Conservation (phyloP, 176 grass and related monocot species). For the Pontederia crassipes region DNA sequence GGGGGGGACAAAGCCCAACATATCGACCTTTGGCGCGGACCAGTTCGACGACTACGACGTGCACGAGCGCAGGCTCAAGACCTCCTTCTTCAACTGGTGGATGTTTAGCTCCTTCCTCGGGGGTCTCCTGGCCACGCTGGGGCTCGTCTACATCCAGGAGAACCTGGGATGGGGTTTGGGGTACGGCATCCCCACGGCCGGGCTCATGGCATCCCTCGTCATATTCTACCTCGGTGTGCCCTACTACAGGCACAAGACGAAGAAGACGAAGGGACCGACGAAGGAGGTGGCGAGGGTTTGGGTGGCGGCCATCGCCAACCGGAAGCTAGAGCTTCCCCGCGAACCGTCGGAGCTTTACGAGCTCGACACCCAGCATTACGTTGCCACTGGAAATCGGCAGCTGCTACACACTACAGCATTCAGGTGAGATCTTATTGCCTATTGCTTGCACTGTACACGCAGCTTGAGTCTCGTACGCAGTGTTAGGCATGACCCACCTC, state of each 20-base stretch:
- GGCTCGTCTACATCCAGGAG: constrained; percentile 61
- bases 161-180: constrained; percentile 60
- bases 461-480: too few relatives aligned
- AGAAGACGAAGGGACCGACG: constrained; percentile 22
- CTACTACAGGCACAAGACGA: constrained; percentile 45
- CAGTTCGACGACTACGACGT: constrained; percentile 68
- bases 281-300: constrained; percentile 27
- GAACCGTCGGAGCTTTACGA: constrained; percentile 25
- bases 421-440: constrained; percentile 12
- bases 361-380: constrained; percentile 26
- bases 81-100: constrained; percentile 90
- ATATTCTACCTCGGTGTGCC: constrained; percentile 53
- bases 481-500: too few relatives aligned
- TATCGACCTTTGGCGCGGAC: constrained; percentile 76
- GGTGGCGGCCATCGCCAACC: constrained; percentile 25
- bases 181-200: constrained; percentile 45
- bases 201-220: constrained; percentile 32
- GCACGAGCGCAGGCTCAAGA: constrained; percentile 30
- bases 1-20: constrained; percentile 77
- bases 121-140: constrained; percentile 40
- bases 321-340: neutral
- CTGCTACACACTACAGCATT: constrained; percentile 25
- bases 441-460: too few relatives aligned
- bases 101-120: constrained; percentile 64
- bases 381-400: constrained; percentile 29